Base-by-base conservation (phyloP, 1,284 basidiomycete genomes). In the Pseudozyma sp. region DNA sequence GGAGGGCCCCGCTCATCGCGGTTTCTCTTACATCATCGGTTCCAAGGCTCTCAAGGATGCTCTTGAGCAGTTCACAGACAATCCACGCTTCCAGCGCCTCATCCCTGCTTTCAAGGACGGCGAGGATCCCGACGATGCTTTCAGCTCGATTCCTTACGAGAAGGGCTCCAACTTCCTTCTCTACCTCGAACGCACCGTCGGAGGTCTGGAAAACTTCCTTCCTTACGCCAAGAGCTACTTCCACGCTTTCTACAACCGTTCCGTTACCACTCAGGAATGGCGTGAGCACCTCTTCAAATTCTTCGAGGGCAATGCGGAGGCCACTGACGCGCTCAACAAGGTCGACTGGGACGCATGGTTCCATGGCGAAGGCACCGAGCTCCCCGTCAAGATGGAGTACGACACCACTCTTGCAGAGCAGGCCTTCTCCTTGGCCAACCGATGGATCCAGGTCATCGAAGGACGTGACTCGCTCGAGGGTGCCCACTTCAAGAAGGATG, bases 181-280 rank as follows among this genome's bases (percentile, higher is more conserved):
- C 42, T 86, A 89, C 79, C 87, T 90, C 34, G 87, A 98, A 86
- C 88, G 90, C 38, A 90, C 88, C 5, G 88, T 98, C 1, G 96
- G 95, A 25, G 96, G 96, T 0, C 87, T 97, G 52, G 91, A 97
- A 53, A 89, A 83, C 44, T 87, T 86, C 69, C 67, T 86, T 5
- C 86, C 85, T 52, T 83, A 80, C 77, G 89, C 92, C 39, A 89
- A 88, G 74, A 89, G 92, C 82, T 95, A 94, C 85, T 92, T 95
- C 74, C 66, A 67, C 54, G 76, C 82, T 31, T 84, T 83, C 55
- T 72, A 76, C 65, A 92, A 94, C 14, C 90, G 91, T 83, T 92
- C 93, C 70, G 93, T 98, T 83, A 92, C 92, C 14, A 97, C 94
- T 0, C 87, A 90, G 42, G 89, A 96, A 78, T 98, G 95, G 94